Conservation (phyloP, 768 basidiomycete genomes). For the Lentinula aciculospora region DNA sequence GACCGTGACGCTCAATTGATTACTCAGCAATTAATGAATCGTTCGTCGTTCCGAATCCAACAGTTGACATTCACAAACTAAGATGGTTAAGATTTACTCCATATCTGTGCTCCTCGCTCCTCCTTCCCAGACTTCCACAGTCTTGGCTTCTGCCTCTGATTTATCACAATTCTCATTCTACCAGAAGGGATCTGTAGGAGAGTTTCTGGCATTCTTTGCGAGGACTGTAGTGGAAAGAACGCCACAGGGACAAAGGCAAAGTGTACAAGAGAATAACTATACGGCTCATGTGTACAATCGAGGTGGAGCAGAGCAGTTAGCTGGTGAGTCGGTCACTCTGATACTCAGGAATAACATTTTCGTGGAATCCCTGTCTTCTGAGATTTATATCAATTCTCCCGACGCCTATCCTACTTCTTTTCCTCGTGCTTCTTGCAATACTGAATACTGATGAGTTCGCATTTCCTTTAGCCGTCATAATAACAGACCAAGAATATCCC, state of each 20-base stretch:
- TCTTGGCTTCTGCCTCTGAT: slow-evolving; percentile 69
- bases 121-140: slow-evolving; percentile 52
- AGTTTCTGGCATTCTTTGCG: slow-evolving; percentile 93
- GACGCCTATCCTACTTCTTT: no score
- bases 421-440: no score
- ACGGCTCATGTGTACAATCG: slow-evolving; percentile 92
- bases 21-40: no score
- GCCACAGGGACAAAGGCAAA: slow-evolving; percentile 82
- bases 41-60: no score
- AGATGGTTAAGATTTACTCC: slow-evolving; percentile 79
- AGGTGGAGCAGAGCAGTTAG: slow-evolving; percentile 78
- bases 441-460: slow-evolving; percentile 2
- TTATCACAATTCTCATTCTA: slow-evolving; percentile 93
- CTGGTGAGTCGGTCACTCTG: slow-evolving; percentile 48
- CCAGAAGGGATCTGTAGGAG: slow-evolving; percentile 78
- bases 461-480: slow-evolving; percentile 67
- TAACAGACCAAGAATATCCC: slow-evolving; percentile 95
- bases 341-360: no score
- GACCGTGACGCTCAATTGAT: no score
- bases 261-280: slow-evolving; percentile 90
- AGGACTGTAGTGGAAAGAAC: slow-evolving; percentile 92
- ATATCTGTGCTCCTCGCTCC: slow-evolving; percentile 71
- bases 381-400: no score
- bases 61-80: slow-evolving; percentile 11
- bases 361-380: no score